Base-by-base conservation (phyloP, 805 yeast species). In the Debaryomyces maramus region DNA sequence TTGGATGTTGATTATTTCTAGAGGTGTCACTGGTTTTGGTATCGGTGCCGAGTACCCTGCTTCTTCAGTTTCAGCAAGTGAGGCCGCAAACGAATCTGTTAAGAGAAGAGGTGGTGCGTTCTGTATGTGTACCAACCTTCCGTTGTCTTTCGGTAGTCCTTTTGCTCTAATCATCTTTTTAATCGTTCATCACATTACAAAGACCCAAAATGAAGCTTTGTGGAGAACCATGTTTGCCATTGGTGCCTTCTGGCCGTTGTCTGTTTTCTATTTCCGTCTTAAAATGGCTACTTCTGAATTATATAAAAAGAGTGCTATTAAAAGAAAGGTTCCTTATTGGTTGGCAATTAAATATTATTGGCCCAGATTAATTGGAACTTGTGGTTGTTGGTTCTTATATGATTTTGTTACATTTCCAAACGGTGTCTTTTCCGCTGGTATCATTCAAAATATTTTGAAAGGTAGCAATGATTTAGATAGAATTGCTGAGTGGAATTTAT, bases 361-460 rank as follows among this genome's bases (percentile, higher is more conserved):
- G 90, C 65, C 54, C 31, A 67, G 86, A 41, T 55, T 85, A 16
- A 48, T 84, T 21, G 93, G 91, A 24, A 81, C 87, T 13, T 79
- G 85, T 56, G 81, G 78, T 4, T 76, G 85, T 41, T 85, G 93
- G 93, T 85, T 85, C 66, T 68, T 85, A 51, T 85, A 83, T 56
- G 95, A 85, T 64, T 85, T 85, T 52, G 85, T 85, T 51, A 80
- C 86, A 5, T 85, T 85, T 69, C 90, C 91, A 9, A 84, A 84
- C 55, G 88, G 88, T 56, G 72, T 83, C 37, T 83, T 83, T 57
- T 75, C 85, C 4, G 70, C 81, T 21, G 61, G 63, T 35, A 83
- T 84, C 49, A 79, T 83, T 40, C 52, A 80, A 10, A 62, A 72
- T n/a, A 72, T 75, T 26, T 65, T 81, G 37, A 28, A 45, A 5